phyloP scores from a whole-genome alignment of 2,329 filamentous ascomycete genomes.

The Monilinia fructigena region DNA sequence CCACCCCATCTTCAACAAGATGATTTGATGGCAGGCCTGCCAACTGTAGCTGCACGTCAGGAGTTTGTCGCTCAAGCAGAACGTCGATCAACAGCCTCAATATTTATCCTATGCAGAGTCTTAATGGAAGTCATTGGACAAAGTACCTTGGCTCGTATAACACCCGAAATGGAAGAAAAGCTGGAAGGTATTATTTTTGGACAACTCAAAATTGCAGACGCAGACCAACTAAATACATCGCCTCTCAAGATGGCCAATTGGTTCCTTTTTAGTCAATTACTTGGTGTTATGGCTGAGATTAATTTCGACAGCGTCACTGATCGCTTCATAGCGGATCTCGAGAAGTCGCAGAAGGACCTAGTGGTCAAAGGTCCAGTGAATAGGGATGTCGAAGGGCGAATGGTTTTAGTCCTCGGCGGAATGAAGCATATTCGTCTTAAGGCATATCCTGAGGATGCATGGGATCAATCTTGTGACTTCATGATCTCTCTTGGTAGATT shows the following conservation, averaged over 20 bases:
- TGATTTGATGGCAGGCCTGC: conserved; percentile 26
- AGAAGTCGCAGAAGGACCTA: conserved; percentile 73
- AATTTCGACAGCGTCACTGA: conserved; percentile 83
- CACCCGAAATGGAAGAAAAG: conserved; percentile 87
- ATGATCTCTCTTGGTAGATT: conserved; percentile 77
- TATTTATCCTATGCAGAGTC: conserved; percentile 92
- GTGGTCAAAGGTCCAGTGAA: conserved; percentile 66
- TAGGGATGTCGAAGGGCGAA: conserved; percentile 72
- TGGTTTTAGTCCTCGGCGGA: conserved; percentile 82
- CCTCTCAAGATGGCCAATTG: conserved; percentile 89
- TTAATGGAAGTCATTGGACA: conserved; percentile 92
- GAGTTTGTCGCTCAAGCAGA: conserved; percentile 78
- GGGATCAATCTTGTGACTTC: conserved; percentile 87
- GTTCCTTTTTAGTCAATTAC: conserved; percentile 86
- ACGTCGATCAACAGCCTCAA: conserved; percentile 87
- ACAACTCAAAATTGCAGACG: conserved; percentile 87
- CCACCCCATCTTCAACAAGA: conserved; percentile 44
- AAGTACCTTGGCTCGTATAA: conserved; percentile 78
- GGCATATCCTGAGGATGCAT: conserved; percentile 68
- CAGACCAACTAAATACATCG: conserved; percentile 74
- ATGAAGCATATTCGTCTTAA: conserved; percentile 87
- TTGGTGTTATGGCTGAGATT: conserved; percentile 94
- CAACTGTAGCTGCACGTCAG: conserved; percentile 51
- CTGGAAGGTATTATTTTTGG: conserved; percentile 94
- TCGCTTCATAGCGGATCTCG: conserved; percentile 79